Base-by-base conservation (phyloP, 2,329 filamentous ascomycete genomes). In the Nemania diffusa region DNA sequence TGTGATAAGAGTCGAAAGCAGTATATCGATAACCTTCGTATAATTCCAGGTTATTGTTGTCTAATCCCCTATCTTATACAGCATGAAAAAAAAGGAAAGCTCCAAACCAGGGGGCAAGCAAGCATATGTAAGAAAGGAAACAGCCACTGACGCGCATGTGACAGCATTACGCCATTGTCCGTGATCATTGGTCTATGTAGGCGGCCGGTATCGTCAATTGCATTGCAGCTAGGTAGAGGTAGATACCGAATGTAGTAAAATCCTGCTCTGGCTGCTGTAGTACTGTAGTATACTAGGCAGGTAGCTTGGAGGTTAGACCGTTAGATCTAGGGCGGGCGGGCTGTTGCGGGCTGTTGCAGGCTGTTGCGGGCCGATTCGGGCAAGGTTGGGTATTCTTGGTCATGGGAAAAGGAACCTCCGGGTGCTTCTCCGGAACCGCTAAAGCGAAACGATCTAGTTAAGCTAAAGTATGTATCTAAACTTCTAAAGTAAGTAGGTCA, bases 321-420 rank as follows among this genome's bases (percentile, higher is more conserved):
- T 46, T 46, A 15, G 42, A 22, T 46, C 42, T n/a, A 22, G 40
- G 40, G 40, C 40, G 5, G 5, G 15, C 9, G 42, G 42, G 20
- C 44, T 48, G 26, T n/a, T n/a, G n/a, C n/a, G n/a, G n/a, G n/a
- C n/a, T n/a, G n/a, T n/a, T n/a, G n/a, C n/a, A n/a, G 51, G 50
- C 63, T 44, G 44, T 50, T 51, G 32, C 44, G 63, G 63, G 15
- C 48, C 62, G 57, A 56, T 60, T 56, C 52, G 52, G 52, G 32
- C 52, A 51, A 24, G 32, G 51, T 17, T 22, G 29, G 37, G 37
- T 15, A n/a, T 11, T n/a, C 22, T 46, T 48, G 52, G 22, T 51
- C 7, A 34, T 20, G 42, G 32, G 26, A 34, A 40, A 61, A 34
- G 32, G 51, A 26, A 56, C 51, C 58, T 61, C 58, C 59, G 59